A percentile compares a stretch with the other conserved stretches of the same genome.
Conservation (phyloP, 345 rosid genomes). For the Eucalyptus polybractea region DNA sequence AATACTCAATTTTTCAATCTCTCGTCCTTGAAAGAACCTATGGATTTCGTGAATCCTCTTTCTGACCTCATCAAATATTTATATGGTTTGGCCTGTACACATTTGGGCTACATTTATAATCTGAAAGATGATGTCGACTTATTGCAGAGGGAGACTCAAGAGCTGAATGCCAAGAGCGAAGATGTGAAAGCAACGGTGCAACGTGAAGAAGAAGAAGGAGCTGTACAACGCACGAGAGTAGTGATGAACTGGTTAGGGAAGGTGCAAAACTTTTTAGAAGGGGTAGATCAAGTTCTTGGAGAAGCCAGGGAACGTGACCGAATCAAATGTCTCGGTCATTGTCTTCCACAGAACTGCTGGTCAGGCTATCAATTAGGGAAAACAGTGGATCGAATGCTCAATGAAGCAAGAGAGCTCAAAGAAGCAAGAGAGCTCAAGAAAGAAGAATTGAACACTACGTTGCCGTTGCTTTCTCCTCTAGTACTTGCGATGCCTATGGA, state of each 20-base stretch:
- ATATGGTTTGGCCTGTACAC: rapidly evolving
- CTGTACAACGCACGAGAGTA: rapidly evolving
- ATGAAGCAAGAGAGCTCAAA: no score
- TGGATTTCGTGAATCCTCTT: rapidly evolving
- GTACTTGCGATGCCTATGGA: no score
- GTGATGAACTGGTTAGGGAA: rapidly evolving
- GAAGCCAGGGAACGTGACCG: background rate
- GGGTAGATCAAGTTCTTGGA: rapidly evolving
- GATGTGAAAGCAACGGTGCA: rapidly evolving
- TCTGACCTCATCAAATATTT: no score
- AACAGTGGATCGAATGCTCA: rapidly evolving
- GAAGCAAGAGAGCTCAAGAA: background rate
- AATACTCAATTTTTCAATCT: no score
- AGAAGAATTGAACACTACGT: background rate
- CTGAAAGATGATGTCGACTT: rapidly evolving
- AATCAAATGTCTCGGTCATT: background rate
- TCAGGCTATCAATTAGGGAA: background rate
- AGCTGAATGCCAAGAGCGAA: rapidly evolving
- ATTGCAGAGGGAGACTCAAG: rapidly evolving
- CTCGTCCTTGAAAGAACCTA: no score
- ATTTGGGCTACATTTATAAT: no score
- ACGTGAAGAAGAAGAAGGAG: no score
- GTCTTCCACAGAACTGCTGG: background rate
- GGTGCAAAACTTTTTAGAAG: rapidly evolving
- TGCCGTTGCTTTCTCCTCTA: rapidly evolving